phyloP scores from a whole-genome alignment of 2,329 filamentous ascomycete species.

The Xylaria sp. region DNA sequence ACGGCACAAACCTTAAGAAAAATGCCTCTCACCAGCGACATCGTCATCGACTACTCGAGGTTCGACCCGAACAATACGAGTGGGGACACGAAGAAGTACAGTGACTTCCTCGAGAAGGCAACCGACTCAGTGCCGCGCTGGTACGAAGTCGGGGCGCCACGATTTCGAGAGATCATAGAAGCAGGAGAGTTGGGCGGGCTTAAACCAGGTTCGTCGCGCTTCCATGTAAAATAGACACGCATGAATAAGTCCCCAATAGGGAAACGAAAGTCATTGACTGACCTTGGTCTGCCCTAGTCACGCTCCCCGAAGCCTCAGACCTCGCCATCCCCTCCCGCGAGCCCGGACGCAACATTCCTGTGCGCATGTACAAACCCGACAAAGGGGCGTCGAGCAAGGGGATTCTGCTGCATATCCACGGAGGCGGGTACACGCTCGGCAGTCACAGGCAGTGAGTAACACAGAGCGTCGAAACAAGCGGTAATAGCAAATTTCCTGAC shows the following conservation, averaged over 20 bases:
- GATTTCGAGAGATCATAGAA: constrained; percentile 25
- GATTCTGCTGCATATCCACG: constrained; percentile 67
- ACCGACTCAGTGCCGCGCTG: constrained; percentile 8
- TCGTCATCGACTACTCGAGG: constrained; percentile 20
- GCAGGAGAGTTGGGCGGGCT: constrained; percentile 53
- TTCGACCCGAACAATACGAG: constrained; percentile 19
- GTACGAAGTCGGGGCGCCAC: constrained; percentile 29
- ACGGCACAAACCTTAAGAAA: not conserved
- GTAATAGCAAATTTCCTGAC: not conserved
- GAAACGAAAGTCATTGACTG: constrained; percentile 52
- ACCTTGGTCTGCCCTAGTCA: constrained; percentile 55
- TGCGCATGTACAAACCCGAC: constrained; percentile 59
- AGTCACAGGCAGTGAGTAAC: constrained; percentile 22
- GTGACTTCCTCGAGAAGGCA: constrained; percentile 19
- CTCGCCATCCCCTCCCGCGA: constrained; percentile 64
- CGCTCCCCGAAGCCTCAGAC: constrained; percentile 59
- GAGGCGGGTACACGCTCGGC: constrained; percentile 52
- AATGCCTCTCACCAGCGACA: constrained; percentile 32
- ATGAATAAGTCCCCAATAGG: not conserved
- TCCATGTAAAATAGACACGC: not conserved
- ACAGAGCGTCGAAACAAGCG: too few species aligned
- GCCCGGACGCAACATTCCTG: constrained; percentile 59
- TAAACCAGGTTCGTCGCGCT: constrained; percentile 18
- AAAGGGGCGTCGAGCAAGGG: constrained; percentile 53
- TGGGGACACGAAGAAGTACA: constrained; percentile 22